A percentile compares a stretch with the other conserved stretches of the same genome.
These are phyloP conservation scores for Fraxinus latifolia DNA, from an alignment of 305 asterid genomes.

Conservation along the genomic window DNA sequence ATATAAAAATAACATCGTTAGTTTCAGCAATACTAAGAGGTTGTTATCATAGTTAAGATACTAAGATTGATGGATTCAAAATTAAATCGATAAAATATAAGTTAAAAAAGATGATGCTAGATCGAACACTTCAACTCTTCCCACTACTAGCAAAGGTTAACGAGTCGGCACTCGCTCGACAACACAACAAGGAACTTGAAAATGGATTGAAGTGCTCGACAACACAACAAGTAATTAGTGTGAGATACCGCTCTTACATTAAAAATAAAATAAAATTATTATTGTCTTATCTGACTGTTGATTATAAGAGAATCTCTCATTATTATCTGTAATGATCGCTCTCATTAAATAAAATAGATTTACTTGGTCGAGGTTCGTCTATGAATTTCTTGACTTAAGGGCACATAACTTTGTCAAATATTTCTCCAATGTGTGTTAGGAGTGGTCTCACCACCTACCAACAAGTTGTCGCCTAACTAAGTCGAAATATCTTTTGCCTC, in stretches of 20 bases:
- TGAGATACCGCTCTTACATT: neutral
- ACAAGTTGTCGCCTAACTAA: neutral
- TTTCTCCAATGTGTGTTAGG: neutral
- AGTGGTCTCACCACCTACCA: constrained; percentile 7
- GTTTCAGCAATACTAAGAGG: neutral
- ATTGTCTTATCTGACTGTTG: neutral
- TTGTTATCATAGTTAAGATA: neutral
- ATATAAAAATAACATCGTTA: neutral
- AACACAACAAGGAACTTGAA: neutral
- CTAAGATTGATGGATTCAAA: neutral
- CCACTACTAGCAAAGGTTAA: neutral
- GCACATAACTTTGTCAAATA: neutral
- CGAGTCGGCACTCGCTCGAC: neutral
- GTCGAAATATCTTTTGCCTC: neutral
- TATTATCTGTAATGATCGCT: neutral
- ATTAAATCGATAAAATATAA: neutral
- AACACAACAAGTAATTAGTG: neutral
- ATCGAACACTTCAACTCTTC: neutral
- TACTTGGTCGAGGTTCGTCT: neutral
- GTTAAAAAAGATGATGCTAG: neutral
- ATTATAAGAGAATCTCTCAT: neutral
- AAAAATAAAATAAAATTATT: neutral
- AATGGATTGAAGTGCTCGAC: neutral
- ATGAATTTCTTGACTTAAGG: neutral
- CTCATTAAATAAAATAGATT: neutral